These are phyloP conservation scores for Vitellaria paradoxa DNA, from an alignment of 179 eudicot genomes.

Conservation along the genomic window DNA sequence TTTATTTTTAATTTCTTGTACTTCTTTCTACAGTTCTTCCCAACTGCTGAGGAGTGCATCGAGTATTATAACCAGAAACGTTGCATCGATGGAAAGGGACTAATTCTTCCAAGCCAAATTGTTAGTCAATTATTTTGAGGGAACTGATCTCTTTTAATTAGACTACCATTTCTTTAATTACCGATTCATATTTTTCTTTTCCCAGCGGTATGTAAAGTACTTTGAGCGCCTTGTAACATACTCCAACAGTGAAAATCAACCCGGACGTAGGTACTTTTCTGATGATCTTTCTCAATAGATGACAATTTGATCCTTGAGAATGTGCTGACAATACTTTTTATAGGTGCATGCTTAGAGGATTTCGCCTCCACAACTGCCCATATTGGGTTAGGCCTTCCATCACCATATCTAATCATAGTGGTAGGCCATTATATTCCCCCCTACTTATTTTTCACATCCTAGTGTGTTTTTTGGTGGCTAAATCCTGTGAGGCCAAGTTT, in stretches of 20 bases:
- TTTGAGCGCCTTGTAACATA: constrained; percentile 66
- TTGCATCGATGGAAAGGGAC: constrained; percentile 87
- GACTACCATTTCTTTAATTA: background rate
- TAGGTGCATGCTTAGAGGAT: constrained; percentile 98
- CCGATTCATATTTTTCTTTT: constrained; percentile 14
- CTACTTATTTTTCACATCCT: background rate
- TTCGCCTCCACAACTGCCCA: constrained; percentile 84
- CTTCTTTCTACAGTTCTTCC: constrained; percentile 65
- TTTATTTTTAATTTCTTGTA: constrained; percentile 1
- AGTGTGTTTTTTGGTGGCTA: constrained; percentile 1
- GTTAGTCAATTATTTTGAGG: constrained; percentile 44
- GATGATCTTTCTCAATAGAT: constrained; percentile 13
- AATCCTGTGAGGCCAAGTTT: background rate
- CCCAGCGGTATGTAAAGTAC: constrained; percentile 89
- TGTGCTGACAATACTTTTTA: constrained; percentile 19
- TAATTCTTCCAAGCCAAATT: constrained; percentile 95
- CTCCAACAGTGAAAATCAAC: constrained; percentile 80
- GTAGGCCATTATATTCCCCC: constrained; percentile 32
- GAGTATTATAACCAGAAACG: constrained; percentile 88
- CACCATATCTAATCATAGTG: constrained; percentile 79
- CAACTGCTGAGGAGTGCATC: constrained; percentile 91
- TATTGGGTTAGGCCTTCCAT: constrained; percentile 96
- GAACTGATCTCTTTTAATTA: background rate
- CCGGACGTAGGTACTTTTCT: constrained; percentile 76
- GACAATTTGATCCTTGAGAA: constrained; percentile 4